phyloP scores from a whole-genome alignment of 129 eudicot species.

The Solidago caesia region DNA sequence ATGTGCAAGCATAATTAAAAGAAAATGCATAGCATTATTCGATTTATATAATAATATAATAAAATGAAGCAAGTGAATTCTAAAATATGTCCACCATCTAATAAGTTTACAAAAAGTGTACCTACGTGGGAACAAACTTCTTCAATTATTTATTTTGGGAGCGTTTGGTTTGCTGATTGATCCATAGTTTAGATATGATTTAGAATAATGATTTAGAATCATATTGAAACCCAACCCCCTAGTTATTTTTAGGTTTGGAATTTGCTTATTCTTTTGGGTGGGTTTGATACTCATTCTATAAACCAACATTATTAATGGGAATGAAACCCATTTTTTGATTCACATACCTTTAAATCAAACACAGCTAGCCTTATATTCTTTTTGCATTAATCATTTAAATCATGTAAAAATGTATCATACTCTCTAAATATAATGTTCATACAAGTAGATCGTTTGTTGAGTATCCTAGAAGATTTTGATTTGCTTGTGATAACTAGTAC shows the following conservation, averaged over 20 bases:
- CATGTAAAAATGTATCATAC: background rate
- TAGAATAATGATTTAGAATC: too few species aligned
- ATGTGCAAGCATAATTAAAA: constrained; percentile 14
- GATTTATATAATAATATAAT: background rate
- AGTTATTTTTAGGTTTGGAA: too few species aligned
- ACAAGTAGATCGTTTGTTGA: background rate
- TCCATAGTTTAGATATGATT: too few species aligned
- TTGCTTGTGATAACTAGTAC: background rate
- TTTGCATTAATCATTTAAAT: constrained; percentile 21
- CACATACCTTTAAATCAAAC: too few species aligned
- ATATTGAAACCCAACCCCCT: too few species aligned
- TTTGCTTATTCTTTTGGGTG: too few species aligned
- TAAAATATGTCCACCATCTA: constrained; percentile 28
- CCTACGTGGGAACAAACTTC: constrained; percentile 32
- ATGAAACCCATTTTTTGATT: background rate
- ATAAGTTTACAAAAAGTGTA: constrained; percentile 27
- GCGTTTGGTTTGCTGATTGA: too few species aligned
- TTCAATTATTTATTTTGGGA: constrained; percentile 5
- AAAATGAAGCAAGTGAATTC: background rate
- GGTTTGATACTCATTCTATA: too few species aligned
- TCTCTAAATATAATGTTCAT: background rate
- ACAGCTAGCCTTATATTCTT: constrained; percentile 28
- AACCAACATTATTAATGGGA: too few species aligned
- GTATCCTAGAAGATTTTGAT: too few species aligned
- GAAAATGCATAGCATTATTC: constrained; percentile 29